Evolutionary conservation across 2,329 filamentous ascomycete species (phyloP), one percentile per base, ranked within the genome.

Genomic region (Leptoxyphium fumago): DNA sequence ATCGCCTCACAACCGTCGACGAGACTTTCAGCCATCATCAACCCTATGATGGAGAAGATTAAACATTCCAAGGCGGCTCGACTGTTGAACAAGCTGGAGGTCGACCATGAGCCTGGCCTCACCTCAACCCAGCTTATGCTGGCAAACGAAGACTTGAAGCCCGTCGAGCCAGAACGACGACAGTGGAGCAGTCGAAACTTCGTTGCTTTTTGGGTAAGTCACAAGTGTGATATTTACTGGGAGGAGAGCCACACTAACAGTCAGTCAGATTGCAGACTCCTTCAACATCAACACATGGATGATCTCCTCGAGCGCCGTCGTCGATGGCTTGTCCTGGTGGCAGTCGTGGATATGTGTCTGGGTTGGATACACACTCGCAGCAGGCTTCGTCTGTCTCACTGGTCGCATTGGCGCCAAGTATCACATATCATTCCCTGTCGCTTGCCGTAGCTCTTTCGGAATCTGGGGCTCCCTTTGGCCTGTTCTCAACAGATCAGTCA

Each of bases 381-480:
- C 72, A 29, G 67, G 66, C 58, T 93, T 94, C 63, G 73, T 93
- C 50, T 82, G 78, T 55, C 49, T 80, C 50, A 93, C 84, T 5
- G 86, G 84, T 50, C 78, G 85, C 41, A 88, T 94, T 41, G 88
- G 87, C 46, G 84, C 87, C 8, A 77, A 75, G 15, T 94, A 94
- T 61, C 86, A 94, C 60, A 84, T 94, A 50, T 82, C 84, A 1
- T 94, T 94, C 60, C 86, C 88, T 1, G 84, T 94, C 30, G 79
- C 82, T 29, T 75, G 73, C 51, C 72, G 88, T 45, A 72, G 84
- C 0, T 85, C 80, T 0, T 94, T 94, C 55, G 88, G 88, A 11
- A 82, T 94, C 45, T 94, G 84, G 83, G 88, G 88, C 1, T 80
- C 79, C 26, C 64, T 94, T 42, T 94, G 87, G 87, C 86, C 87